Base-by-base conservation (phyloP, 208 protist species). In the Leishmania guyanensis region DNA sequence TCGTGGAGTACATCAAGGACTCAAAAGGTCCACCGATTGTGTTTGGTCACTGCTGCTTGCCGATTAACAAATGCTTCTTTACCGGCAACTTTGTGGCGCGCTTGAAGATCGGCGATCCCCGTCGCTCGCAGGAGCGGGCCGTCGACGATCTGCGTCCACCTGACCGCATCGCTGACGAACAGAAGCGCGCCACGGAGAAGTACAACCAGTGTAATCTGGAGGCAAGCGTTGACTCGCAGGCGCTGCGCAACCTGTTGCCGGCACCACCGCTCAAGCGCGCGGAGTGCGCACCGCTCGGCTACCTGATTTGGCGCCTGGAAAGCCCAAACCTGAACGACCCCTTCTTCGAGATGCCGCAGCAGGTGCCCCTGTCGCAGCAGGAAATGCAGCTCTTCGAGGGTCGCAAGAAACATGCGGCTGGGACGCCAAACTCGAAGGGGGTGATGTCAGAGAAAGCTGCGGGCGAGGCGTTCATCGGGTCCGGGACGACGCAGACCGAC, bases 61-160 rank as follows among this genome's bases (percentile, higher is more conserved):
- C 91, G 33, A 89, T 96, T 78, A 84, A 92, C 77, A 80, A 83
- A 70, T 78, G 22, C 14, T 83, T 84, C 43, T 78, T 82, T 50
- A 81, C 75, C 10, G 93, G 93, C 74, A 96, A 93, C 83, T 96
- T 90, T 56, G 22, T 94, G 22, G 86, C 79, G 66, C 93, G 93
- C 60, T 48, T 96, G 43, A 86, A 88, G 75, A 5, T 90, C 53
- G 93, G 93, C 29, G 93, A 96, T 81, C 93, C 93, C 17, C 88
- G 93, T 14, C 89, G 89, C 39, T 91, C 93, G 54, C 80, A 88
- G 58, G 86, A 89, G 74, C 88, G 93, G 12, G 76, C 74, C 53
- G 64, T 88, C 6, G 80, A 88, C 22, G 90, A 91, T 26, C 69
- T 81, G 16, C 88, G 90, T 17, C 78, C 85, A 5, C 62, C 79